These are phyloP conservation scores for Jaltomata sinuosa DNA, from an alignment of 257 asterid genomes.

Conservation along the genomic window DNA sequence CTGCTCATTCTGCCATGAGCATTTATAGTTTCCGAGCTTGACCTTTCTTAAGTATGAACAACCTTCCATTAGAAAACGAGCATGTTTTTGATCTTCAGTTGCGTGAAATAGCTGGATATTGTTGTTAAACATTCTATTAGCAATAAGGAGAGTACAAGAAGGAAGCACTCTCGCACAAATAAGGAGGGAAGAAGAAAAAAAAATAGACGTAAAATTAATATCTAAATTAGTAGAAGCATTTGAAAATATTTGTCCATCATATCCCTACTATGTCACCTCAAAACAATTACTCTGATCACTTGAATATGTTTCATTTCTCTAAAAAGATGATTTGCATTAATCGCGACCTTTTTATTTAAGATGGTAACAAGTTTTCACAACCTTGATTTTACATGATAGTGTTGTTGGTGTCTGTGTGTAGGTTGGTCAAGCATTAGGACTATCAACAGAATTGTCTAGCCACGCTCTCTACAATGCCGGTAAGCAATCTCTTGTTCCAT, in stretches of 20 bases:
- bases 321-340: not conserved
- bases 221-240: not conserved
- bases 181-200: not conserved
- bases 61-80: not conserved
- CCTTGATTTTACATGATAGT: not conserved
- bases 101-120: not conserved
- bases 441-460: slow-evolving; percentile 83
- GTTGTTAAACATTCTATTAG: not conserved
- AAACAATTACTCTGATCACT: not conserved
- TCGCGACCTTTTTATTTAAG: not conserved
- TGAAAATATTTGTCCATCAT: not conserved
- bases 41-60: not conserved
- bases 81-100: not conserved
- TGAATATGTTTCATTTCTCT: not conserved
- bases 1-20: not conserved
- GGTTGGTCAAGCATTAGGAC: slow-evolving; percentile 95
- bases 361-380: not conserved
- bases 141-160: not conserved
- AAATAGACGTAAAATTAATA: not conserved
- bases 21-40: not conserved
- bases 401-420: not conserved
- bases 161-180: not conserved
- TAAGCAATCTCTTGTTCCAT: slow-evolving; percentile 13
- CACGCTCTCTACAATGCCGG: slow-evolving; percentile 78
- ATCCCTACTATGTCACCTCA: not conserved